These are phyloP conservation scores for Arabidopsis suecica DNA, from an alignment of 345 rosid genomes.

Conservation along the genomic window DNA sequence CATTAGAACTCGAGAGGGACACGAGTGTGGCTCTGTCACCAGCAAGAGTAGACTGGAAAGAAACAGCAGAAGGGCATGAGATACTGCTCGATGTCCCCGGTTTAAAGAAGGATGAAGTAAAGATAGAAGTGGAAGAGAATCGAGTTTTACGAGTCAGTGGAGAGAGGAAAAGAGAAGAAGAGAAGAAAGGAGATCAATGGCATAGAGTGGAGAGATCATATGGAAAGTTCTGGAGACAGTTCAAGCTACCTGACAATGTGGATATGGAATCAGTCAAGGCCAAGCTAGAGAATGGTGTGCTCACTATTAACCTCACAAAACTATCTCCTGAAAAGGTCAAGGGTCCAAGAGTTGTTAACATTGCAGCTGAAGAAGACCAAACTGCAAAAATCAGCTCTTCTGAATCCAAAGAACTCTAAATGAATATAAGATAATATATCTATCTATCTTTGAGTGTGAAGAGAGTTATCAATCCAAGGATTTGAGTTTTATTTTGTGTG, in stretches of 20 bases:
- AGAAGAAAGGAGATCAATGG: constrained; percentile 82
- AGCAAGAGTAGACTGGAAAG: constrained; percentile 89
- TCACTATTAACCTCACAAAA: constrained; percentile 61
- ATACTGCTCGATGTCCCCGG: constrained; percentile 81
- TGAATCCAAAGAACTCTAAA: constrained; percentile 59
- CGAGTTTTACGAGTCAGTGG: constrained; percentile 73
- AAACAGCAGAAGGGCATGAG: constrained; percentile 72
- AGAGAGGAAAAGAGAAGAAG: constrained; percentile 80
- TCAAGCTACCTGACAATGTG: constrained; percentile 76
- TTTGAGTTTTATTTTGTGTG: constrained; percentile 5
- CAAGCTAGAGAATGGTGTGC: constrained; percentile 75
- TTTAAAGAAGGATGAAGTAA: constrained; percentile 73
- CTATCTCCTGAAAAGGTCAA: constrained; percentile 67
- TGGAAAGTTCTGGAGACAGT: constrained; percentile 91
- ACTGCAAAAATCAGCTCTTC: constrained; percentile 48
- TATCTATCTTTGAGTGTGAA: not conserved
- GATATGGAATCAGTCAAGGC: constrained; percentile 77
- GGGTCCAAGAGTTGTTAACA: constrained; percentile 66
- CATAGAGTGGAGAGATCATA: constrained; percentile 80
- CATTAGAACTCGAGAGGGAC: constrained; percentile 61
- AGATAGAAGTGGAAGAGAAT: constrained; percentile 76
- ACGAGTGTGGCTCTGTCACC: constrained; percentile 53
- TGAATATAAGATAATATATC: not conserved
- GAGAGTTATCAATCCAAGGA: constrained; percentile 1
- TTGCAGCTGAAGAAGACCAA: constrained; percentile 56